Percentiles rank a stretch among this genome's conserved stretches.
Evolutionary conservation across 768 basidiomycete genomes (phyloP).

Genomic region (Mycena rosella): DNA sequence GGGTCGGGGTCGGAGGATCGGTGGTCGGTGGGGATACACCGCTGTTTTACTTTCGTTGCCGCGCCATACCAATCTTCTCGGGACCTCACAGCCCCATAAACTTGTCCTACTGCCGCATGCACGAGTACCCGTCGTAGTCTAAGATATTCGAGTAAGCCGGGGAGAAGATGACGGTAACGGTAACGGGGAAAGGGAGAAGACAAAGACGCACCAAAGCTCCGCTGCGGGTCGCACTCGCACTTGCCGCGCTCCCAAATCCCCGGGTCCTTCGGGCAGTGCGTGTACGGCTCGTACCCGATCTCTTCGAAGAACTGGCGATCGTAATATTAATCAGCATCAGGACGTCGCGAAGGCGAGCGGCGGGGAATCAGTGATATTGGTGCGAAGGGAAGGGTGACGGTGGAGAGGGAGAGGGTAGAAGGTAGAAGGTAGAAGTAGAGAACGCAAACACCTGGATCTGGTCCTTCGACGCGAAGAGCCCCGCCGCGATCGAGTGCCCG

Average conservation of each 20-base stretch:
- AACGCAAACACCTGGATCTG: constrained; percentile 62
- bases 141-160: no score
- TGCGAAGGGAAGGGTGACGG: no score
- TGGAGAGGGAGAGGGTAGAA: no score
- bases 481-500: constrained; percentile 76
- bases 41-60: no score
- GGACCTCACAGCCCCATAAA: constrained; percentile 27
- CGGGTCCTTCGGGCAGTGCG: constrained; percentile 58
- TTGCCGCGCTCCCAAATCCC: constrained; percentile 55
- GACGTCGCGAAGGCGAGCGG: no score
- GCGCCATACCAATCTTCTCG: no score
- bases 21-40: no score
- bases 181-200: no score
- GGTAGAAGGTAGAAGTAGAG: no score
- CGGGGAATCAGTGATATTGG: no score
- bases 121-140: constrained; percentile 72
- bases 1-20: no score
- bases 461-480: constrained; percentile 66
- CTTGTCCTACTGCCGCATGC: constrained; percentile 66
- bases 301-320: constrained; percentile 76
- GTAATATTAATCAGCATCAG: background rate
- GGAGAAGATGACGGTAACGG: no score
- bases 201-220: constrained; percentile 67
- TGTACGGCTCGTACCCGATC: constrained; percentile 73
- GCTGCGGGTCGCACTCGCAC: constrained; percentile 62